Percentiles rank a stretch among this genome's conserved stretches.
These are phyloP conservation scores for Marasmius tenuissimus DNA, from an alignment of 1,284 basidiomycete genomes.

Conservation along the genomic window DNA sequence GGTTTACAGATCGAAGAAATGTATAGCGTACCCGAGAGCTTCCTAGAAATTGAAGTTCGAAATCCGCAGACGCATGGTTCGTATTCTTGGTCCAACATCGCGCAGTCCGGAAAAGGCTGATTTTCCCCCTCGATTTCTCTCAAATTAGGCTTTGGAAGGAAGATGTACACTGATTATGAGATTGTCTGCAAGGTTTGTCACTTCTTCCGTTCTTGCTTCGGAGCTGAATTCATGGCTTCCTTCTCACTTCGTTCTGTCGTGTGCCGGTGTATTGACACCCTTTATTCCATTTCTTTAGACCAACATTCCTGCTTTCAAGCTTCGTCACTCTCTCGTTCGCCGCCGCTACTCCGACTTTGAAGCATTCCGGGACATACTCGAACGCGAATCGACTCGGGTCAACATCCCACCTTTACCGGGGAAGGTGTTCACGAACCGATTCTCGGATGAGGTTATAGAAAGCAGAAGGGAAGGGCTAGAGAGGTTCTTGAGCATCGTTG, in stretches of 20 bases:
- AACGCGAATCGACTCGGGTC: slow-evolving; percentile 94
- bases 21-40: slow-evolving; percentile 97
- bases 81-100: slow-evolving; percentile 20
- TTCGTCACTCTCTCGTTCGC: slow-evolving; percentile 92
- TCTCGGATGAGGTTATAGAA: slow-evolving; percentile 98
- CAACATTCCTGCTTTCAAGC: slow-evolving; percentile 98
- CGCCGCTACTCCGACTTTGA: slow-evolving; percentile 99
- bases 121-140: slow-evolving; percentile 43
- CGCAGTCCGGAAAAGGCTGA: not conserved
- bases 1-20: slow-evolving; percentile 90
- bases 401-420: slow-evolving; percentile 97
- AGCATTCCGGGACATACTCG: slow-evolving; percentile 97
- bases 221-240: not conserved
- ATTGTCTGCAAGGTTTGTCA: slow-evolving; percentile 88
- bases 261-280: not conserved
- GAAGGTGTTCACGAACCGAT: slow-evolving; percentile 95
- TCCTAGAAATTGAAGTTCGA: slow-evolving; percentile 96
- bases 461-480: slow-evolving; percentile 90
- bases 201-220: not conserved
- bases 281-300: slow-evolving; percentile 53
- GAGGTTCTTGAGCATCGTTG: slow-evolving; percentile 94
- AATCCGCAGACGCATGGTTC: slow-evolving; percentile 96
- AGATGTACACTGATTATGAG: slow-evolving; percentile 99
- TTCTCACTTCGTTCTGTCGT: not conserved
- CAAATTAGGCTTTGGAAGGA: slow-evolving; percentile 67